Evolutionary conservation across 2,329 filamentous ascomycete species (phyloP).

Genomic region (Fusarium illudens): DNA sequence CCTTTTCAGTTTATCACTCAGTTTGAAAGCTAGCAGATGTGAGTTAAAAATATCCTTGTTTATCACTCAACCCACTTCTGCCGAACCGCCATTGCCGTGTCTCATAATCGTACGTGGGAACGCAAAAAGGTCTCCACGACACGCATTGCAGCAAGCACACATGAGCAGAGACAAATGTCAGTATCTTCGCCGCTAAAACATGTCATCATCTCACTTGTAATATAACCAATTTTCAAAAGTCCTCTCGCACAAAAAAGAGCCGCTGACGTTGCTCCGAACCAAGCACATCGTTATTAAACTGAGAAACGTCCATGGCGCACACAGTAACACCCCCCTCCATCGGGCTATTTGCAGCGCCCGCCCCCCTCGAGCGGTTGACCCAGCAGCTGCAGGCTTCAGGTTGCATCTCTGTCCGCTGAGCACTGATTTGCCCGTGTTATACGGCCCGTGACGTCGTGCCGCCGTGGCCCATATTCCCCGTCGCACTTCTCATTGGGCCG

Average conservation of each 20-base stretch:
- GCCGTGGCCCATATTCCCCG: neutral
- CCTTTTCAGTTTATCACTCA: neutral
- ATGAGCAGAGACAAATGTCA: neutral
- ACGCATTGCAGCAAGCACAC: neutral
- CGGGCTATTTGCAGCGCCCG: neutral
- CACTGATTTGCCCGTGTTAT: neutral
- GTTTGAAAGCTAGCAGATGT: neutral
- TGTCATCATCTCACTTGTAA: neutral
- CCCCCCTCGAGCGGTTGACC: neutral
- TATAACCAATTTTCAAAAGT: neutral
- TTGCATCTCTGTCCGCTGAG: no score
- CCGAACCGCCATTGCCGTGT: neutral
- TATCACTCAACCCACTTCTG: neutral
- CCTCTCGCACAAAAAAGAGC: neutral
- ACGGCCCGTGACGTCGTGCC: neutral
- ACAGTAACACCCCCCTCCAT: neutral
- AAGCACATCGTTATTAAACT: neutral
- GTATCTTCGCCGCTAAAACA: neutral
- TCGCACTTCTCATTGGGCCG: neutral
- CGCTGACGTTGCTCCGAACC: neutral
- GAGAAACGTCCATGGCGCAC: neutral
- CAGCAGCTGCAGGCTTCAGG: neutral
- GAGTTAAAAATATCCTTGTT: neutral
- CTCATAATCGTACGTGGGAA: neutral
- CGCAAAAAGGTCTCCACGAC: neutral